Conservation (phyloP, 495 filamentous ascomycete species). For the Saxophila tyrrhenica region DNA sequence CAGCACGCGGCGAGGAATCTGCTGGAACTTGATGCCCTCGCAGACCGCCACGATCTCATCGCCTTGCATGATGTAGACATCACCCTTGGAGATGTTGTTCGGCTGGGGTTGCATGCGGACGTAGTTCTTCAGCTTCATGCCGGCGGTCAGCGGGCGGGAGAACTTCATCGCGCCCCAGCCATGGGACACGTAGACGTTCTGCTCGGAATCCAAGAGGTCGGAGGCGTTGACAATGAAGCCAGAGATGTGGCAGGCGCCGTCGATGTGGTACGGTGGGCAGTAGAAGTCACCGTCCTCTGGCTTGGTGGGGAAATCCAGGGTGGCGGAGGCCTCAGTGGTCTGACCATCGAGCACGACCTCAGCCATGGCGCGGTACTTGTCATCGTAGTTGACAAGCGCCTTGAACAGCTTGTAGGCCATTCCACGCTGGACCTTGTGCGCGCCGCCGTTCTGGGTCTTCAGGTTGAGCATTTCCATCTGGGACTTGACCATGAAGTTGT, state of each 20-base stretch:
- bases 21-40: slow-evolving; percentile 35
- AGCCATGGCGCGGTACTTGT: slow-evolving; percentile 34
- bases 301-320: slow-evolving; percentile 33
- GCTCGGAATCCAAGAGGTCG: slow-evolving; percentile 35
- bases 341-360: slow-evolving; percentile 35
- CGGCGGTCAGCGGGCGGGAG: slow-evolving; percentile 26
- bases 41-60: slow-evolving; percentile 32
- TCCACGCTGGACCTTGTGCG: slow-evolving; percentile 35
- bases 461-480: slow-evolving; percentile 33
- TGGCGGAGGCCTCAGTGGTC: slow-evolving; percentile 33
- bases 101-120: slow-evolving; percentile 35
- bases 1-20: slow-evolving; percentile 33
- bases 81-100: slow-evolving; percentile 32
- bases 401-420: slow-evolving; percentile 41
- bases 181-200: slow-evolving; percentile 38
- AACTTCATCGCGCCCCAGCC: slow-evolving; percentile 34
- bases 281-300: slow-evolving; percentile 34
- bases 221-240: slow-evolving; percentile 46
- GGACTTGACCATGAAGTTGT: slow-evolving; percentile 34
- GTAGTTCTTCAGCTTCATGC: slow-evolving; percentile 32
- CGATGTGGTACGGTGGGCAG: slow-evolving; percentile 38
- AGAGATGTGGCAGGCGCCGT: slow-evolving; percentile 38
- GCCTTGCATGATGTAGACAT: slow-evolving; percentile 35
- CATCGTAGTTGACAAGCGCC: slow-evolving; percentile 32
- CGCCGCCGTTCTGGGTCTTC: slow-evolving; percentile 31